Evolutionary conservation across 2,329 filamentous ascomycete species (phyloP), one percentile per base, ranked within the genome.

Genomic region (Fusarium sp.): DNA sequence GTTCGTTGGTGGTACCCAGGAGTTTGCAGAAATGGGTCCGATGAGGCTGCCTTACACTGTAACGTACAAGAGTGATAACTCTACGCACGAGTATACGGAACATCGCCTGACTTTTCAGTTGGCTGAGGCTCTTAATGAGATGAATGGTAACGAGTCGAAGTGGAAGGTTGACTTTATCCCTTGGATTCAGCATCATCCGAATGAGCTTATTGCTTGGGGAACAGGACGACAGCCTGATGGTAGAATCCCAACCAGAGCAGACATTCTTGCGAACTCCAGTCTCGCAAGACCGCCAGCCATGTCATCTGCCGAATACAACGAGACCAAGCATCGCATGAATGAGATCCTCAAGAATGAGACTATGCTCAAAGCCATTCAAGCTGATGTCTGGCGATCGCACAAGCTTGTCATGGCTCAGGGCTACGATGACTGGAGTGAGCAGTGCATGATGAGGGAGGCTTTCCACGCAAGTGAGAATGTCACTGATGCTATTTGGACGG

Each of bases 101-200:
- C 89, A 91, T 74, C 84, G 88, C 67, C 83, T 92, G 76, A 88
- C 91, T 0, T 91, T 91, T 77, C 88, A 91, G 75, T 82, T 92
- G 4, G 89, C 85, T 4, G 84, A 84, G 9, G 85, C 86, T 56
- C 81, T 92, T 65, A 92, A 92, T 78, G 75, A 83, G 35, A 80
- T 90, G 73, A 92, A 92, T 78, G 80, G 80, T n/a, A 80, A 88
- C 70, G 78, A 79, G 61, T 76, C 78, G 50, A 81, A 85, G 48
- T 80, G 86, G 38, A 83, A 81, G 18, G 85, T 91, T 33, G 86
- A 89, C 55, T 90, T 91, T 71, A 91, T 91, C 61, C 84, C 85
- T 2, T 91, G 88, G 88, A 85, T 89, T 40, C 88, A 91, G 2
- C 54, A 60, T 17, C 50, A 59, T 20, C 60, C 67, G 4, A 70